These are phyloP conservation scores for Globisporangium spinosum DNA, from an alignment of 352 stramenopile species.

Conservation along the genomic window DNA sequence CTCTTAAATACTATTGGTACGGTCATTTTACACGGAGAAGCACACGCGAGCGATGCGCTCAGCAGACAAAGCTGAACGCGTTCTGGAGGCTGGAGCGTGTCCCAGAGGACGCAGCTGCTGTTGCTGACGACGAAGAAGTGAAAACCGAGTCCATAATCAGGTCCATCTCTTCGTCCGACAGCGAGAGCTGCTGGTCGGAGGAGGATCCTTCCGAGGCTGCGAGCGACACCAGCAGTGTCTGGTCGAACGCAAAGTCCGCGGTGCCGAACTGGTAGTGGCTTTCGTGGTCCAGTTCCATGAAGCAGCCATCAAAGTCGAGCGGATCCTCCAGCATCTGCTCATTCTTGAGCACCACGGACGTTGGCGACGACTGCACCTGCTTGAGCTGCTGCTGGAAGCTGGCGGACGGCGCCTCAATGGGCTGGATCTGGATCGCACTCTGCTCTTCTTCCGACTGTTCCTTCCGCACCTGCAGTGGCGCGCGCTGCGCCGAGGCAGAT, in stretches of 20 bases:
- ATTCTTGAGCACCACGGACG: slow-evolving; percentile 2
- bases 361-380: slow-evolving; percentile 13
- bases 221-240: slow-evolving; percentile 10
- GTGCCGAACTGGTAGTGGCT: slow-evolving; percentile 1
- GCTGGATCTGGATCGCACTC: neutral
- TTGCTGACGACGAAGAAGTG: neutral
- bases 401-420: neutral
- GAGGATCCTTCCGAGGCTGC: neutral
- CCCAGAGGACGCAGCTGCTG: neutral
- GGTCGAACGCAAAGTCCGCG: slow-evolving; percentile 9
- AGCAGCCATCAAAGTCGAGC: slow-evolving; percentile 17
- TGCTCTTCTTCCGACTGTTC: neutral
- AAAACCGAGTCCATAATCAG: slow-evolving; percentile 19
- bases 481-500: slow-evolving; percentile 1
- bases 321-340: slow-evolving; percentile 8
- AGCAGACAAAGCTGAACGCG: slow-evolving; percentile 12
- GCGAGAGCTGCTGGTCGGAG: slow-evolving; percentile 9
- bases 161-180: slow-evolving; percentile 17
- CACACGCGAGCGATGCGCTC: neutral
- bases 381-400: neutral
- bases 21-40: slow-evolving; percentile 8
- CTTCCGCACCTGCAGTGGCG: slow-evolving; percentile 1
- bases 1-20: slow-evolving; percentile 16
- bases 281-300: slow-evolving; percentile 13
- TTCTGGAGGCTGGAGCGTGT: slow-evolving; percentile 9